Conservation (phyloP, 139 green algal genomes). For the Chlamydomonas asymmetrica region DNA sequence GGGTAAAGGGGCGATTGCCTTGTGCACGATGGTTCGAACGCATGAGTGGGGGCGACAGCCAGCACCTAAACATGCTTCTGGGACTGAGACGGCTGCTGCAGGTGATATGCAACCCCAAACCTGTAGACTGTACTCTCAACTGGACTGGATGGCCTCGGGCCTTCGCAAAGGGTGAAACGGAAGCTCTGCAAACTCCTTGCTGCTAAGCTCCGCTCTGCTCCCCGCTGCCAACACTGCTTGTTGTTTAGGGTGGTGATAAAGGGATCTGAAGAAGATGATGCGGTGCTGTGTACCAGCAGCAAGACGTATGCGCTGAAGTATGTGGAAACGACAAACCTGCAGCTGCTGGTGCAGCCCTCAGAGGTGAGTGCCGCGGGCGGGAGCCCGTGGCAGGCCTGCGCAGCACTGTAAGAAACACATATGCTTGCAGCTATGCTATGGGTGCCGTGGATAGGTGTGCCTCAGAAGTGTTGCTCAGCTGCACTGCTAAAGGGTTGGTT, state of each 20-base stretch:
- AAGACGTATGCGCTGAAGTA: constrained; percentile 53
- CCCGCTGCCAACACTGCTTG: not conserved
- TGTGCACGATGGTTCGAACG: not conserved
- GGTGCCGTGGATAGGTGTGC: not conserved
- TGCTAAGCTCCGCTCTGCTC: not conserved
- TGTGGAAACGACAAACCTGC: constrained; percentile 59
- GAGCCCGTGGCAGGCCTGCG: not conserved
- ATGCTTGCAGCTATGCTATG: constrained; percentile 10
- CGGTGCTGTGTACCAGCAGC: constrained; percentile 49
- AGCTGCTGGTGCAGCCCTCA: constrained; percentile 45
- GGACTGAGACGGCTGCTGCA: not conserved
- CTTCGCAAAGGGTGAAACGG: not conserved
- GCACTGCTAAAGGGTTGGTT: not conserved
- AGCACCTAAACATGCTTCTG: not conserved
- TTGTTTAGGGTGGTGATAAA: constrained; percentile 53
- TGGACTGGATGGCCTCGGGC: not conserved
- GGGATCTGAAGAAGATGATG: constrained; percentile 34
- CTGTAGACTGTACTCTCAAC: too few species aligned
- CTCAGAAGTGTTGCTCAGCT: not conserved
- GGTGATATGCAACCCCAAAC: not conserved
- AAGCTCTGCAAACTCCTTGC: not conserved
- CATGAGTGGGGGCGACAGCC: not conserved
- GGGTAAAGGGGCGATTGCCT: constrained; percentile 23
- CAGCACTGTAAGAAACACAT: not conserved
- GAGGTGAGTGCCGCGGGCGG: constrained; percentile 7